These are phyloP conservation scores for Solanum appendiculatum DNA, from an alignment of 257 asterid species.

Conservation along the genomic window DNA sequence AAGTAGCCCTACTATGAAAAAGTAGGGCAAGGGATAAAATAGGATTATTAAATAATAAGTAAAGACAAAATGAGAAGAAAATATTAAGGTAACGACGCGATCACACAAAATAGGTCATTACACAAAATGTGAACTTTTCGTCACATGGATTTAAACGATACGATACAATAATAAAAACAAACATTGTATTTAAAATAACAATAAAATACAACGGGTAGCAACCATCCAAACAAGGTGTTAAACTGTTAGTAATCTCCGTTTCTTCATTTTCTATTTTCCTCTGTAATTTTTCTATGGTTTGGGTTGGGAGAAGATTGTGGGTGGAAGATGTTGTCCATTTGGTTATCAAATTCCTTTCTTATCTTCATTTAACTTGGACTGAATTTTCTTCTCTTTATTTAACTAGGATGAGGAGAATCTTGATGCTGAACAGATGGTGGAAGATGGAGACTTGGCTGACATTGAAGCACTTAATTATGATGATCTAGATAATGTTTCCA, in stretches of 20 bases:
- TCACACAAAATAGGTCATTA: neutral
- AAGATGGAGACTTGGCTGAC: slow-evolving; percentile 92
- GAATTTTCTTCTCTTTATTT: slow-evolving; percentile 1
- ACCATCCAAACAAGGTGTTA: neutral
- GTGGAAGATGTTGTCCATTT: neutral
- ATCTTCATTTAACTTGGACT: neutral
- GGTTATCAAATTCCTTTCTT: neutral
- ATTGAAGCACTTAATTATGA: slow-evolving; percentile 89
- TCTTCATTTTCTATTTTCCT: neutral
- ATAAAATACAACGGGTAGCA: neutral
- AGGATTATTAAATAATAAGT: too few relatives aligned
- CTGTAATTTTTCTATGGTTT: neutral
- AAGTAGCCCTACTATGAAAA: too few relatives aligned
- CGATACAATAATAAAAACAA: neutral
- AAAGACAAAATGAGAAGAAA: neutral
- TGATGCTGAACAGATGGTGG: slow-evolving; percentile 70
- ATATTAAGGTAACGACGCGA: accelerated
- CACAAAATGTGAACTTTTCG: neutral
- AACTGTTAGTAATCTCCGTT: neutral
- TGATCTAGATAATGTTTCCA: slow-evolving; percentile 88
- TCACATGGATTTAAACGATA: neutral
- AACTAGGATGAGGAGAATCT: slow-evolving; percentile 48
- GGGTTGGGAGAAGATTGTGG: neutral
- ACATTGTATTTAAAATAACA: neutral
- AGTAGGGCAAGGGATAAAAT: neutral